Evolutionary conservation across 306 rosid species (phyloP).

Genomic region (Vigna angularis): DNA sequence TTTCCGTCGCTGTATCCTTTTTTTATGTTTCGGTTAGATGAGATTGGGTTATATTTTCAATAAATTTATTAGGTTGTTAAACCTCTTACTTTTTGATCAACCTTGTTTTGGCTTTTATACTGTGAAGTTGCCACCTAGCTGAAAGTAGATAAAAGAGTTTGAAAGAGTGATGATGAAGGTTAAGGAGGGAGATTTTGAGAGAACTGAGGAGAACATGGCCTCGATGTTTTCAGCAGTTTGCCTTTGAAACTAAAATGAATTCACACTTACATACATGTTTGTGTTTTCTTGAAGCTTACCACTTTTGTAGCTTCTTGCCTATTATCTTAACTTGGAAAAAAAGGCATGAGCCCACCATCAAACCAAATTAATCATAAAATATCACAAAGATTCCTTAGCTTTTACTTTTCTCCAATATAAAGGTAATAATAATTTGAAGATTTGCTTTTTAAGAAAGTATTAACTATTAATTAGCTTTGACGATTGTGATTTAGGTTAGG

Average conservation of each 20-base stretch:
- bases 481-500: conserved; percentile 42
- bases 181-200: not conserved
- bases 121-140: conserved; percentile 31
- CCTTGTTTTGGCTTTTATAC: conserved; percentile 26
- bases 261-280: not conserved
- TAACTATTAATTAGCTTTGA: conserved; percentile 45
- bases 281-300: conserved; percentile 16
- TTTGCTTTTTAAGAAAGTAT: conserved; percentile 32
- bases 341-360: conserved; percentile 58
- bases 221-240: conserved; percentile 33
- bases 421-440: conserved; percentile 51
- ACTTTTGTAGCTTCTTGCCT: conserved; percentile 20
- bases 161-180: conserved; percentile 28
- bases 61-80: conserved; percentile 10
- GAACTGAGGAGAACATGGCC: conserved; percentile 13
- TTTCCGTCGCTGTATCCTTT: conserved; percentile 5
- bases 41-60: conserved; percentile 1
- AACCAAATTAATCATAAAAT: conserved; percentile 33
- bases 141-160: conserved; percentile 14
- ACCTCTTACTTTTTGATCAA: not conserved
- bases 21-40: conserved; percentile 18
- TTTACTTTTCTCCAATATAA: conserved; percentile 72
- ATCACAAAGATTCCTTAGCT: conserved; percentile 58
- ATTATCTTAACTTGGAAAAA: conserved; percentile 71
- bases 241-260: conserved; percentile 32